Evolutionary conservation across 225 moss, liverwort and hornwort species (phyloP).

Genomic region (Pseudisothecium myosuroides): DNA sequence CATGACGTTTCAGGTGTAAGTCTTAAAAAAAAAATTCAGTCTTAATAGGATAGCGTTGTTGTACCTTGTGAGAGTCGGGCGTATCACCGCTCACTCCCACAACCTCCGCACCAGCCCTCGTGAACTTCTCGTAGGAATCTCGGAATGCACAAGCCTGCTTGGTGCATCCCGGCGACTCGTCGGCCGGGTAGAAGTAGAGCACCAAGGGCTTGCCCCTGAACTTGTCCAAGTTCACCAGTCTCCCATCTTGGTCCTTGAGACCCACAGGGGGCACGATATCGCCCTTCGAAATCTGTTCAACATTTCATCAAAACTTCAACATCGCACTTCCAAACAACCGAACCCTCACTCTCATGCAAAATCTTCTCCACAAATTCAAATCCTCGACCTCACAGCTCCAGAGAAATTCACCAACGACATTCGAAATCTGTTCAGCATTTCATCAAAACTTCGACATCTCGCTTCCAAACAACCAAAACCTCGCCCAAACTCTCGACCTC

Average conservation of each 20-base stretch:
- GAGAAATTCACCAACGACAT: conserved; percentile 5
- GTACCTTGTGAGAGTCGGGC: conserved; percentile 82
- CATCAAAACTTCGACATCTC: neutral
- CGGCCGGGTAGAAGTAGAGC: conserved; percentile 94
- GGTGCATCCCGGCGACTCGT: conserved; percentile 84
- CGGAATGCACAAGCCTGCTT: conserved; percentile 99
- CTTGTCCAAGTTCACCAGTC: conserved; percentile 52
- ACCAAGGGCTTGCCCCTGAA: conserved; percentile 87
- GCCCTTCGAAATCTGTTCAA: conserved; percentile 63
- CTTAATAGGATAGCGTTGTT: neutral
- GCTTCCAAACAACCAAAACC: neutral
- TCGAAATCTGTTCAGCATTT: conserved; percentile 26
- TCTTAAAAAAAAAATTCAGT: neutral
- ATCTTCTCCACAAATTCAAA: neutral
- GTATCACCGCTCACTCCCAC: conserved; percentile 82
- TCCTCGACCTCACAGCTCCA: neutral
- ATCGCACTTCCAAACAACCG: neutral
- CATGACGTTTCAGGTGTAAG: neutral
- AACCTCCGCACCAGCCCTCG: conserved; percentile 83
- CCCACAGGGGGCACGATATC: conserved; percentile 59
- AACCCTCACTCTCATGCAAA: neutral
- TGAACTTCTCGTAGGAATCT: conserved; percentile 93
- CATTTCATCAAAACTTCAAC: neutral
- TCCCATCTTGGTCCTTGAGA: conserved; percentile 87
- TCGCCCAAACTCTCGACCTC: neutral